Evolutionary conservation across 139 green algal genomes (phyloP).

Genomic region (Micromonas pusilla): DNA sequence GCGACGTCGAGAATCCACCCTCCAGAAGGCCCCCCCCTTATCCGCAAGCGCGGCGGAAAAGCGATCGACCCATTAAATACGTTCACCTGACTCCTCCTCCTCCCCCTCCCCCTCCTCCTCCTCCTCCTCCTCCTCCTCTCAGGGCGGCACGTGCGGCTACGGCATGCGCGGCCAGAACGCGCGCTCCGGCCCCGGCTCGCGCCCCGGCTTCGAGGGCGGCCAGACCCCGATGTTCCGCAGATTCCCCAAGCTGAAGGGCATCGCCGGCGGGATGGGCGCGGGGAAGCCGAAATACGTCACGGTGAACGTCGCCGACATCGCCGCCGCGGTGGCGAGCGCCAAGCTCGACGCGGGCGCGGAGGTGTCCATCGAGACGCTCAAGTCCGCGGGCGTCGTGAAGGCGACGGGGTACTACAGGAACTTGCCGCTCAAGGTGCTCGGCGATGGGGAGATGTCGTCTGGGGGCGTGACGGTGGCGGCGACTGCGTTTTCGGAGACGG

Average conservation of each 20-base stretch:
- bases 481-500: conserved; percentile 65
- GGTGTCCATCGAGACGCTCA: conserved; percentile 71
- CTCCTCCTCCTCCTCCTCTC: neutral
- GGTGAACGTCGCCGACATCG: conserved; percentile 82
- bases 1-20: neutral
- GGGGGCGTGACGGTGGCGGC: conserved; percentile 69
- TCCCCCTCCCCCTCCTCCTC: neutral
- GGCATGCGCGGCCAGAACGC: conserved; percentile 96
- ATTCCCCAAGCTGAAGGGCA: conserved; percentile 93
- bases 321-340: conserved; percentile 50
- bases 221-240: conserved; percentile 93
- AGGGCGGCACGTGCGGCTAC: conserved; percentile 88
- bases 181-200: conserved; percentile 63
- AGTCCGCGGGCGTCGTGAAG: conserved; percentile 70
- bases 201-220: conserved; percentile 93
- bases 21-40: neutral
- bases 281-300: conserved; percentile 77
- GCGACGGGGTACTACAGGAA: conserved; percentile 51
- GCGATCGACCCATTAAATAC: too few species aligned
- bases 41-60: neutral
- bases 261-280: conserved; percentile 88
- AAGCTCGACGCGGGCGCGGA: conserved; percentile 52
- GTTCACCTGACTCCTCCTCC: too few species aligned
- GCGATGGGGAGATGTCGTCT: conserved; percentile 66
- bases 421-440: conserved; percentile 69